Percentiles rank a stretch among this genome's conserved stretches.
Evolutionary conservation across 805 yeast species (phyloP).

Genomic region (Ogataea parapolymorpha): DNA sequence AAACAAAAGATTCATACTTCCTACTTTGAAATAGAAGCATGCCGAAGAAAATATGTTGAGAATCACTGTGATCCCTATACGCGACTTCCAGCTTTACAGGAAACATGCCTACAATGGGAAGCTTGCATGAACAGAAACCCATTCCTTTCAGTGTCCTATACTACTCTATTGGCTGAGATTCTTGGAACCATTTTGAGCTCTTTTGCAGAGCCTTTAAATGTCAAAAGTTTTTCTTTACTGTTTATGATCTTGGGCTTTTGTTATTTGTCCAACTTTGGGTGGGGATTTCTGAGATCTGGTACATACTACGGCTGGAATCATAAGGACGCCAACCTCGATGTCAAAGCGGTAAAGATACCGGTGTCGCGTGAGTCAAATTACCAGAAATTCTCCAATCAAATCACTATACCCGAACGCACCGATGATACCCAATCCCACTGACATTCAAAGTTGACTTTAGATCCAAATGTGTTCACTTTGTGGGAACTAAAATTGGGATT

Average conservation of each 20-base stretch:
- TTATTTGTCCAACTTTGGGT: slow-evolving; percentile 61
- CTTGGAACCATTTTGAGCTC: slow-evolving; percentile 61
- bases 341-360: no score
- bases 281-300: slow-evolving; percentile 63
- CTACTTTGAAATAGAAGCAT: slow-evolving; percentile 49
- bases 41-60: slow-evolving; percentile 48
- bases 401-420: no score
- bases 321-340: neutral
- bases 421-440: no score
- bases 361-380: no score
- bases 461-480: no score
- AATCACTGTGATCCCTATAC: slow-evolving; percentile 57
- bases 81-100: slow-evolving; percentile 56
- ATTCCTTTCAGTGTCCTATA: slow-evolving; percentile 43
- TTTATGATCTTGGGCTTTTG: slow-evolving; percentile 33
- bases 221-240: slow-evolving; percentile 50
- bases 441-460: no score
- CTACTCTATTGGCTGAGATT: slow-evolving; percentile 58
- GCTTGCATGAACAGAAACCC: slow-evolving; percentile 64
- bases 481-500: no score
- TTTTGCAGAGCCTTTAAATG: slow-evolving; percentile 64
- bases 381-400: no score
- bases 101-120: slow-evolving; percentile 58
- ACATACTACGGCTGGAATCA: slow-evolving; percentile 39
- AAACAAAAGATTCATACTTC: slow-evolving; percentile 44